Conservation (phyloP, 1,139 yeast species). For the Suhomyces guaymorum region DNA sequence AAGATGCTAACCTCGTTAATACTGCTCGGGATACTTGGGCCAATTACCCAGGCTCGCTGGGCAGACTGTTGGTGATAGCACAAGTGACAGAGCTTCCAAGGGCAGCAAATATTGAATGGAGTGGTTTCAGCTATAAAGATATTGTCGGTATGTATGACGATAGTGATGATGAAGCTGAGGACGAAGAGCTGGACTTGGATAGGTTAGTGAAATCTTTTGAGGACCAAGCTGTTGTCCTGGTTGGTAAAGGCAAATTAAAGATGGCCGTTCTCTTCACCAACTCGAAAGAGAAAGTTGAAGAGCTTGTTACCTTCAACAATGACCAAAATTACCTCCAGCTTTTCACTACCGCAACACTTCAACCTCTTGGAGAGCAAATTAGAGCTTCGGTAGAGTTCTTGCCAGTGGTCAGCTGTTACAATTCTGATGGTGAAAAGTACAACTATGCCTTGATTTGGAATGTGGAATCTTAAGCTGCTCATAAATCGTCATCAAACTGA, state of each 20-base stretch:
- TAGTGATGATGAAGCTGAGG: slow-evolving; percentile 35
- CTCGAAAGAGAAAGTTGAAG: slow-evolving; percentile 14
- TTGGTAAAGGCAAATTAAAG: slow-evolving; percentile 7
- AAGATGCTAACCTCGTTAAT: slow-evolving; percentile 28
- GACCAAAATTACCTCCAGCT: slow-evolving; percentile 15
- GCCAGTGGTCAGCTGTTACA: slow-evolving; percentile 28
- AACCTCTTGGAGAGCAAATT: slow-evolving; percentile 2
- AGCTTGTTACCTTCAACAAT: slow-evolving; percentile 5
- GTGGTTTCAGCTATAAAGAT: slow-evolving; percentile 54
- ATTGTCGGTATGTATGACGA: slow-evolving; percentile 41
- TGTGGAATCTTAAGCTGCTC: slow-evolving; percentile 6
- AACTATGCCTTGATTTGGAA: slow-evolving; percentile 24
- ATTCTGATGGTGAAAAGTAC: slow-evolving; percentile 22
- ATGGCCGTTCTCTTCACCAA: slow-evolving; percentile 22
- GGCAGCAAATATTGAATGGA: slow-evolving; percentile 77
- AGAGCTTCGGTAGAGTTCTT: slow-evolving; percentile 21
- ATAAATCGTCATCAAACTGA: too few species aligned
- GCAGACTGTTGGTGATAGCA: slow-evolving; percentile 48
- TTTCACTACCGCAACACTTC: slow-evolving; percentile 13
- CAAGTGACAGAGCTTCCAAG: slow-evolving; percentile 67
- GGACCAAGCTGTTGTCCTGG: slow-evolving; percentile 4
- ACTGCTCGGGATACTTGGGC: slow-evolving; percentile 42
- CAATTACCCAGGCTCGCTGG: slow-evolving; percentile 24
- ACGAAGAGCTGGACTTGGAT: slow-evolving; percentile 1
- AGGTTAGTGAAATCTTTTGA: slow-evolving; percentile 4